Percentiles rank a stretch among this genome's conserved stretches.
Conservation (phyloP, 1,284 basidiomycete genomes). For the Naganishia liquefaciens region DNA sequence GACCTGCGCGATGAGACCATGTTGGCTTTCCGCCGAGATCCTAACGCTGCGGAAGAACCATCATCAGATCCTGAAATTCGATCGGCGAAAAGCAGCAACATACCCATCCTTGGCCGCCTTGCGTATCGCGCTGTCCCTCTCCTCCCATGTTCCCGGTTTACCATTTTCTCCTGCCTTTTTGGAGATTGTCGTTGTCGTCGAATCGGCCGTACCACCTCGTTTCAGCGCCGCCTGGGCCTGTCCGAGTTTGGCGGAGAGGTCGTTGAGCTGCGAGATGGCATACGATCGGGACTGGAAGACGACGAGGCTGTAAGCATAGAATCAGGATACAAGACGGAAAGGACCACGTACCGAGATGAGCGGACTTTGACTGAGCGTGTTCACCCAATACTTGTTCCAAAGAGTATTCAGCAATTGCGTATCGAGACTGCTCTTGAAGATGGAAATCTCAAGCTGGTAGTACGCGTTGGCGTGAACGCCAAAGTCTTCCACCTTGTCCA, state of each 20-base stretch:
- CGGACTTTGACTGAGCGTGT: conserved; percentile 86
- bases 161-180: conserved; percentile 35
- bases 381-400: conserved; percentile 99
- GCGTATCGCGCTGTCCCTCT: conserved; percentile 60
- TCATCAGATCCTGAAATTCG: background rate
- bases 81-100: conserved; percentile 38
- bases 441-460: conserved; percentile 88
- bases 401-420: conserved; percentile 80
- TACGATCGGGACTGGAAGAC: conserved; percentile 78
- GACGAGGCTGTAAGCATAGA: background rate
- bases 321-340: background rate
- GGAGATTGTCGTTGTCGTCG: conserved; percentile 1
- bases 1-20: conserved; percentile 84
- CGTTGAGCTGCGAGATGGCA: conserved; percentile 80
- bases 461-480: conserved; percentile 98
- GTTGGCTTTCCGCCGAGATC: conserved; percentile 83
- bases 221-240: conserved; percentile 37
- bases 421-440: conserved; percentile 89
- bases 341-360: conserved; percentile 72
- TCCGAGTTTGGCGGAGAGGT: conserved; percentile 80
- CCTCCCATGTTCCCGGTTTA: conserved; percentile 39
- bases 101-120: conserved; percentile 84
- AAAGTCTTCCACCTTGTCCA: conserved; percentile 94
- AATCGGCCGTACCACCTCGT: conserved; percentile 61
- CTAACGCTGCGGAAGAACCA: conserved; percentile 62